A percentile compares a stretch with the other conserved stretches of the same genome.
Conservation (phyloP, 306 rosid genomes). For the Potentilla sterilis region DNA sequence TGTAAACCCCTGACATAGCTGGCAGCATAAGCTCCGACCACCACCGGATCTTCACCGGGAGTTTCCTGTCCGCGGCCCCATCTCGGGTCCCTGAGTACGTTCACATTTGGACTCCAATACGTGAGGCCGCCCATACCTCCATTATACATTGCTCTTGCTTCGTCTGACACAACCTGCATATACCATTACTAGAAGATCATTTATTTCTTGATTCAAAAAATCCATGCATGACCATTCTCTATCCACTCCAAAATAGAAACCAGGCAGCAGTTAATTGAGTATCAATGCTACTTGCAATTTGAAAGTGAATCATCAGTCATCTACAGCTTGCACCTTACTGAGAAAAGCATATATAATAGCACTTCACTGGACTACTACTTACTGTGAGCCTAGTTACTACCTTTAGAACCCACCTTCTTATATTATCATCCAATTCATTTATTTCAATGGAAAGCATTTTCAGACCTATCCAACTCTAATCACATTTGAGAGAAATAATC, state of each 20-base stretch:
- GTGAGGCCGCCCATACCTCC: conserved; percentile 80
- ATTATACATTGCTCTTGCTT: conserved; percentile 95
- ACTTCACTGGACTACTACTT: background rate
- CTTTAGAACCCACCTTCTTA: background rate
- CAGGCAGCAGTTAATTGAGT: background rate
- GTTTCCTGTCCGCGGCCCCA: conserved; percentile 99
- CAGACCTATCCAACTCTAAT: background rate
- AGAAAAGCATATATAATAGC: background rate
- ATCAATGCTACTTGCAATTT: background rate
- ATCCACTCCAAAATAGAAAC: background rate
- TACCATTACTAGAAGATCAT: background rate
- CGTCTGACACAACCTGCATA: conserved; percentile 81
- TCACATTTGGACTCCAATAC: conserved; percentile 92
- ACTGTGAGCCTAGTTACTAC: background rate
- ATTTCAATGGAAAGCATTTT: background rate
- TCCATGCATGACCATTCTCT: background rate
- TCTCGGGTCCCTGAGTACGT: conserved; percentile 83
- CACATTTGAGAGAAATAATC: too few species aligned
- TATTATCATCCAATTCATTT: background rate
- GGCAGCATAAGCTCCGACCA: conserved; percentile 75
- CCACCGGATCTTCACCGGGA: conserved; percentile 90
- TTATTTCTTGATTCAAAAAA: background rate
- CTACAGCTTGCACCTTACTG: background rate
- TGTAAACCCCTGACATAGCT: conserved; percentile 73
- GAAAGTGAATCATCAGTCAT: background rate